These are phyloP conservation scores for Dendrobium catenatum DNA, from an alignment of 106 monocot genomes.

Conservation along the genomic window DNA sequence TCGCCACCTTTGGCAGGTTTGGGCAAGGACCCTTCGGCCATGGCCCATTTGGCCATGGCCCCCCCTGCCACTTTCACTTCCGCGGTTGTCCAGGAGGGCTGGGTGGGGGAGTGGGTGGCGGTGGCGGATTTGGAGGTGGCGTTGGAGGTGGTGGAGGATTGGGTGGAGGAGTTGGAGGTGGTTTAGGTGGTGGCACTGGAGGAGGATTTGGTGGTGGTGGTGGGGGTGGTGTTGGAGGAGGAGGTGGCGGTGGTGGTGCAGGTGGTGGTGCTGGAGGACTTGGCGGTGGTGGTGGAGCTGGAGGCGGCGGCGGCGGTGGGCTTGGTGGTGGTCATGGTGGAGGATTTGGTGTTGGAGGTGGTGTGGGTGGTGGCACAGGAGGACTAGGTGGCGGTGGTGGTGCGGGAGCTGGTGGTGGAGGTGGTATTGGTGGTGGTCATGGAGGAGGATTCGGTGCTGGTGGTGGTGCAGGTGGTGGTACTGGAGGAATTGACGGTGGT, in stretches of 20 bases:
- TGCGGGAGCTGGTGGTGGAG: neutral
- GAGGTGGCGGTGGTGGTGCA: neutral
- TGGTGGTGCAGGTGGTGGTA: neutral
- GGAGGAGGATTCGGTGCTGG: neutral
- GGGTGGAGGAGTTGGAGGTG: neutral
- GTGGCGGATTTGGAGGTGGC: neutral
- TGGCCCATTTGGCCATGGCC: neutral
- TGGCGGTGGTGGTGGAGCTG: neutral
- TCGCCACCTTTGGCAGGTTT: neutral
- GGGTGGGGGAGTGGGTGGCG: neutral
- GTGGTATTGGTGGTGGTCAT: neutral
- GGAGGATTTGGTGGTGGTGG: neutral
- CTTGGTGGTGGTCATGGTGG: neutral
- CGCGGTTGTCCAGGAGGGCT: neutral
- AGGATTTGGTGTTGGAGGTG: neutral
- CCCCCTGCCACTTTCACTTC: neutral
- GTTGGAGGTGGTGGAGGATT: neutral
- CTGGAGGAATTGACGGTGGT: neutral
- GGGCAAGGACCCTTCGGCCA: neutral
- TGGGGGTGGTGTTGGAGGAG: neutral
- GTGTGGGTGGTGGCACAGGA: neutral
- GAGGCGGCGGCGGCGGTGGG: neutral
- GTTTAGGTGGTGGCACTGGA: neutral
- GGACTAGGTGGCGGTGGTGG: neutral
- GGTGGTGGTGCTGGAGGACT: neutral